Base-by-base conservation (phyloP, 441 rosid species). In the Isatis lusitanica region DNA sequence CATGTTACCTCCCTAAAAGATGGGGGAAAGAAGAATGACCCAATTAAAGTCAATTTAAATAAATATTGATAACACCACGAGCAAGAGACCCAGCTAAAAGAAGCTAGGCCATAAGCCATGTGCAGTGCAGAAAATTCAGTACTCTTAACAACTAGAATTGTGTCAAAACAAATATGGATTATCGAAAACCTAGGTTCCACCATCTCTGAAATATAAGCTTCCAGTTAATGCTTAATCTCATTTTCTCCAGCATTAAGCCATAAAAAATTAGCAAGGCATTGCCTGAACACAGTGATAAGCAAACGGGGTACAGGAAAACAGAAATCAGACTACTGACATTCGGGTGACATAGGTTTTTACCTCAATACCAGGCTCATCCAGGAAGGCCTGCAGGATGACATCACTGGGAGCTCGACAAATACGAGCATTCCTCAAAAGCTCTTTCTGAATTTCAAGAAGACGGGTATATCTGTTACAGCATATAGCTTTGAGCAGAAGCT, bases 361-460 rank as follows among this genome's bases (percentile, higher is more conserved):
- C 81, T 85, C 85, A 71, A 71, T 52, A 74, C 79, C 85, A 61
- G 78, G 84, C 73, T 83, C 93, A 69, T 88, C 86, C 63, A 74
- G 73, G 56, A 74, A 83, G 17, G 91, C 63, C 56, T 83, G 87
- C 52, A 96, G 93, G 69, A 84, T 72, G 68, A 88, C 91, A 70
- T 93, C 99, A 68, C 88, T 85, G 1, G 81, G 76, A 73, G 87
- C 84, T 73, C 83, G 90, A 81, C 72, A 87, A 53, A 93, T 83
- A 73, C 90, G 91, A 74, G 70, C 74, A 81, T 84, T 91, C 83
- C 84, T 96, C 65, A 68, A 80, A 74, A 96, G 81, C 79, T 93
- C 98, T 78, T 88, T 96, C 83, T 90, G 96, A 80, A 93, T 91
- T 86, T 91, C 97, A 73, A 93, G 93, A 62, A 96, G 86, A 18